These are phyloP conservation scores for Lachnellula occidentalis DNA, from an alignment of 2,329 filamentous ascomycete species.

Conservation along the genomic window DNA sequence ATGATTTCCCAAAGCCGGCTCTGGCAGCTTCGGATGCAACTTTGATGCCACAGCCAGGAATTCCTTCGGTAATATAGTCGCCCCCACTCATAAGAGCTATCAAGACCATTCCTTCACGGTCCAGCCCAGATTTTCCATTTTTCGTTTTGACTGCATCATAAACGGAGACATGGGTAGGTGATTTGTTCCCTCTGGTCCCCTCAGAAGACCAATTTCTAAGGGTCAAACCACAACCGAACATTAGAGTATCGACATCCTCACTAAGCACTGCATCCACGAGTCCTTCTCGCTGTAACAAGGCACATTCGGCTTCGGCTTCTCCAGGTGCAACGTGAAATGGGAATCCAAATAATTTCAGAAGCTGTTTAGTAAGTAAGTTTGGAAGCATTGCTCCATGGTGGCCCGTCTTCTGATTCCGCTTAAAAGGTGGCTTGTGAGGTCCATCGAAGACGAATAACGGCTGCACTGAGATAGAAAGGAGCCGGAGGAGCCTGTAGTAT, in stretches of 20 bases:
- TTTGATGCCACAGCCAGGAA: slow-evolving; percentile 82
- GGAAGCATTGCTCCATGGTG: slow-evolving; percentile 60
- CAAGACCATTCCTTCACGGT: slow-evolving; percentile 84
- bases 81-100: slow-evolving; percentile 93
- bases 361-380: slow-evolving; percentile 71
- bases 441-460: slow-evolving; percentile 91
- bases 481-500: slow-evolving; percentile 81
- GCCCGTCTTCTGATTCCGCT: slow-evolving; percentile 73
- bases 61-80: slow-evolving; percentile 85
- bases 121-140: slow-evolving; percentile 51
- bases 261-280: slow-evolving; percentile 90
- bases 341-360: slow-evolving; percentile 82
- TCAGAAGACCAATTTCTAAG: slow-evolving; percentile 81
- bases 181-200: slow-evolving; percentile 53
- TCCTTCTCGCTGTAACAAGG: slow-evolving; percentile 72
- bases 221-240: slow-evolving; percentile 84
- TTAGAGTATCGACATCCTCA: slow-evolving; percentile 94
- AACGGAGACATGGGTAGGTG: slow-evolving; percentile 79
- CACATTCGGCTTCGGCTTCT: slow-evolving; percentile 95
- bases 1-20: slow-evolving; percentile 74
- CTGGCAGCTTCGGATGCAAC: slow-evolving; percentile 84
- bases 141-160: slow-evolving; percentile 62
- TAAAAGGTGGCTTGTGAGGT: slow-evolving; percentile 77
- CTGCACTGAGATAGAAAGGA: slow-evolving; percentile 72
- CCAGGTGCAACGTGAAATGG: slow-evolving; percentile 81